Conservation (phyloP, 1,139 yeast species). For the Protomyces inouyei region DNA sequence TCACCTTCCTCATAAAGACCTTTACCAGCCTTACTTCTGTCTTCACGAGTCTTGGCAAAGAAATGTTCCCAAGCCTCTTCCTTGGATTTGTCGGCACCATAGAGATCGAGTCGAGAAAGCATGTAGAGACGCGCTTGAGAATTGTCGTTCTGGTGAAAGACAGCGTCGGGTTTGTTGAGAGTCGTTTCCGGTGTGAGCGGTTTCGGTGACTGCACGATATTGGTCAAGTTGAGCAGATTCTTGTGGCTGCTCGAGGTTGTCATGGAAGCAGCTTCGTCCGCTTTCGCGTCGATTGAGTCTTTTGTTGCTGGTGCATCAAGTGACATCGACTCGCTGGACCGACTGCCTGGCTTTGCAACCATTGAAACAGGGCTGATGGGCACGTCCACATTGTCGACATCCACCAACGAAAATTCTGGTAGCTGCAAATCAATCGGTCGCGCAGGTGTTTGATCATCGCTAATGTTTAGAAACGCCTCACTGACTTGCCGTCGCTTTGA, state of each 20-base stretch:
- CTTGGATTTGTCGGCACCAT: conserved; percentile 37
- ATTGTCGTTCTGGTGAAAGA: conserved; percentile 10
- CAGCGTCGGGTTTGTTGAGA: conserved; percentile 11
- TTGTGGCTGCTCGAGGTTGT: not conserved
- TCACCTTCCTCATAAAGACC: conserved; percentile 30
- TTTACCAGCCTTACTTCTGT: conserved; percentile 29
- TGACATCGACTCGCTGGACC: not conserved
- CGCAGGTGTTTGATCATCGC: not conserved
- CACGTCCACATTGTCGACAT: not conserved
- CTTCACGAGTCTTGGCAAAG: conserved; percentile 35
- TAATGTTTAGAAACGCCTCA: not conserved
- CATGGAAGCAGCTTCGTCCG: not conserved
- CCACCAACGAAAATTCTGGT: not conserved
- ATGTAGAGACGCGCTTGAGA: conserved; percentile 33
- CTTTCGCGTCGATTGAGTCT: not conserved
- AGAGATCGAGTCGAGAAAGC: conserved; percentile 39
- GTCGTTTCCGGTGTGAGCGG: conserved; percentile 18
- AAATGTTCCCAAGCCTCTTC: conserved; percentile 40
- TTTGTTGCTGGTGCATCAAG: not conserved
- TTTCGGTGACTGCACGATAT: not conserved
- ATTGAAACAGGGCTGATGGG: not conserved
- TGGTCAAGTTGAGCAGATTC: not conserved
- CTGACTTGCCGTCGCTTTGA: conserved; percentile 2
- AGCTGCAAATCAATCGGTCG: not conserved
- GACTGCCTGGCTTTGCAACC: not conserved